Percentiles rank a stretch among this genome's conserved stretches.
Evolutionary conservation across 2,329 filamentous ascomycete species (phyloP).

Genomic region (Emydomyces testavorans): DNA sequence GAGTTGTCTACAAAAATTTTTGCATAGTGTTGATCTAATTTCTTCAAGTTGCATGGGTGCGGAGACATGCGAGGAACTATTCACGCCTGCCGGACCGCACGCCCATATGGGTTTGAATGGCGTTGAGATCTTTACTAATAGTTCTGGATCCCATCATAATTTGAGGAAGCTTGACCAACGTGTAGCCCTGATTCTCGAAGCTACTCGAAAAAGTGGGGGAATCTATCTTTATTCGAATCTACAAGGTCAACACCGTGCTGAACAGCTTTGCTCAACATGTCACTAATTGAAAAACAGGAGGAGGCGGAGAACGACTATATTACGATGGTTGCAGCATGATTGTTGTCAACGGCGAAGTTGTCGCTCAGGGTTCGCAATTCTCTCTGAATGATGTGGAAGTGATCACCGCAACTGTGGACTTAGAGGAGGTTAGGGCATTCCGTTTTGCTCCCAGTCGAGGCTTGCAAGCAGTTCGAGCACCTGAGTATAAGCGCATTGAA

Average conservation of each 20-base stretch:
- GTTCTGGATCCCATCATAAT: slow-evolving; percentile 41
- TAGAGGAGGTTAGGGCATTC: slow-evolving; percentile 53
- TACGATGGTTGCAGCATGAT: slow-evolving; percentile 53
- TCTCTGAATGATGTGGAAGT: slow-evolving; percentile 52
- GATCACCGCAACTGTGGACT: slow-evolving; percentile 50
- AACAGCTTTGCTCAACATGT: not conserved
- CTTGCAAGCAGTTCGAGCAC: slow-evolving; percentile 21
- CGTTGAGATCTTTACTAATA: slow-evolving; percentile 59
- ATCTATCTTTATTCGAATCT: slow-evolving; percentile 25
- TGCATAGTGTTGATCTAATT: slow-evolving; percentile 18
- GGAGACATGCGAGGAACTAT: slow-evolving; percentile 45
- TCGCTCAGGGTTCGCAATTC: slow-evolving; percentile 24
- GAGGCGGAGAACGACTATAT: slow-evolving; percentile 21
- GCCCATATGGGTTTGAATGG: slow-evolving; percentile 53
- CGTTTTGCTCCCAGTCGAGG: slow-evolving; percentile 21
- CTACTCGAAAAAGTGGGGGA: slow-evolving; percentile 37
- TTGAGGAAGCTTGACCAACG: slow-evolving; percentile 54
- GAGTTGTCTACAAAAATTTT: not conserved
- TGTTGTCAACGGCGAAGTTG: slow-evolving; percentile 42
- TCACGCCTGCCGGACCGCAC: slow-evolving; percentile 45
- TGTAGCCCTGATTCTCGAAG: slow-evolving; percentile 52
- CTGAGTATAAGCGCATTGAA: slow-evolving; percentile 24
- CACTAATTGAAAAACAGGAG: slow-evolving; percentile 1
- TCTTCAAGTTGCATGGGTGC: slow-evolving; percentile 35
- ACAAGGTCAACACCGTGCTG: not conserved